Evolutionary conservation across 495 filamentous ascomycete genomes (phyloP), one percentile per base, ranked within the genome.

Genomic region (Aspergillus mulundensis): DNA sequence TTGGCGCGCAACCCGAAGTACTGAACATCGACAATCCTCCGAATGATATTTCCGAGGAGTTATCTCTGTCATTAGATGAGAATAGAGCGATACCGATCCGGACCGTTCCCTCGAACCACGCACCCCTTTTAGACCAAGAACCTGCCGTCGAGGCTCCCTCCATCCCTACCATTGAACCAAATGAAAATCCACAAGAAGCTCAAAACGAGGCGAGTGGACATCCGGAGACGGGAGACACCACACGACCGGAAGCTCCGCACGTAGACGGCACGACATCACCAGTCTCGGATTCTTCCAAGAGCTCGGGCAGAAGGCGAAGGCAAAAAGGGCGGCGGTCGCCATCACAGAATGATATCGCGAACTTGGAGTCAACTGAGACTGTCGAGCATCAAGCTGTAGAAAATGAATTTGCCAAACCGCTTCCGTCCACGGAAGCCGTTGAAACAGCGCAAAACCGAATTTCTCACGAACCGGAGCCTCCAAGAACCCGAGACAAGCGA

Each of bases 251-350:
- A 46, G 24, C 50, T 14, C 34, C 42, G 20, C 30, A 36, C 24
- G 7, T 43, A 20, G 58, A 60, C 38, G 59, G 44, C n/a, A 57
- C 53, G 14, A 24, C 55, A 18, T 57, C 62, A 30, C 58, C 58
- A 39, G 14, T 32, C 7, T 42, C 43, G 10, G 53, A 59, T 18
- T 50, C 44, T 2, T 25, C 52, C 0, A 59, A 47, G 21, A 47
- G 50, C 28, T 58, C 54, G 21, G 44, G 54, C 19, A 57, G 50
- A 44, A 44, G 53, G 25, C 46, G 58, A 48, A 41, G 49, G n/a
- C 38, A 49, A 15, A 51, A 54, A n/a, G 43, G 41, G 0, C 45
- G 42, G 20, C 25, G 44, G 40, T 54, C 57, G 15, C 41, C 52
- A 21, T 16, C 18, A 38, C 38, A 50, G 1, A 30, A 20, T 34